Evolutionary conservation across 228 moss, liverwort and hornwort species (phyloP).

Genomic region (Sphagnum fallax): DNA sequence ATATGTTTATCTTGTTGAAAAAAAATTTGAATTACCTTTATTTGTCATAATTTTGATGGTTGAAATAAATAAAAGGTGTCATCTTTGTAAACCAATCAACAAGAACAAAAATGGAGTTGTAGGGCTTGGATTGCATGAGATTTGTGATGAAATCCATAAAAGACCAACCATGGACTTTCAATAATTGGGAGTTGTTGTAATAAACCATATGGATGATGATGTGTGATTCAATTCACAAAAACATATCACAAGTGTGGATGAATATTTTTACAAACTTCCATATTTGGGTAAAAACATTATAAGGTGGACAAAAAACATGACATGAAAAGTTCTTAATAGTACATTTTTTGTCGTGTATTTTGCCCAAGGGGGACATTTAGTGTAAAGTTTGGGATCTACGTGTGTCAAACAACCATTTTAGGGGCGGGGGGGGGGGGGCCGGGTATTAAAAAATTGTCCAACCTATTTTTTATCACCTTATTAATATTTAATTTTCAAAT

Average conservation of each 20-base stretch:
- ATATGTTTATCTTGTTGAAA: neutral
- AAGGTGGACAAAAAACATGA: no score
- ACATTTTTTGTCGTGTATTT: no score
- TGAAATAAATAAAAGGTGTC: neutral
- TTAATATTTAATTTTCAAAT: no score
- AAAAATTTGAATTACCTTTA: neutral
- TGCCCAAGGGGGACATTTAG: no score
- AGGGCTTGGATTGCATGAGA: neutral
- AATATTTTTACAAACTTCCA: neutral
- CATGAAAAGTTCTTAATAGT: no score
- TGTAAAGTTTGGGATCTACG: no score
- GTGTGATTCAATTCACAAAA: neutral
- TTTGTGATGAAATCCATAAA: neutral
- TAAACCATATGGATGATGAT: neutral
- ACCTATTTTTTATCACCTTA: no score
- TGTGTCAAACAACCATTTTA: no score
- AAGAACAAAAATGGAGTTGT: neutral
- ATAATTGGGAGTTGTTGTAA: neutral
- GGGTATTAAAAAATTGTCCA: no score
- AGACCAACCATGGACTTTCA: neutral
- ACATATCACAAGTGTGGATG: conserved; percentile 1
- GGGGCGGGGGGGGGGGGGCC: no score
- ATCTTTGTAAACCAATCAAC: neutral
- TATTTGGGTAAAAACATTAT: no score
- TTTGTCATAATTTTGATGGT: neutral